Evolutionary conservation across 2,329 filamentous ascomycete species (phyloP).

Genomic region (Penicillium sp.): DNA sequence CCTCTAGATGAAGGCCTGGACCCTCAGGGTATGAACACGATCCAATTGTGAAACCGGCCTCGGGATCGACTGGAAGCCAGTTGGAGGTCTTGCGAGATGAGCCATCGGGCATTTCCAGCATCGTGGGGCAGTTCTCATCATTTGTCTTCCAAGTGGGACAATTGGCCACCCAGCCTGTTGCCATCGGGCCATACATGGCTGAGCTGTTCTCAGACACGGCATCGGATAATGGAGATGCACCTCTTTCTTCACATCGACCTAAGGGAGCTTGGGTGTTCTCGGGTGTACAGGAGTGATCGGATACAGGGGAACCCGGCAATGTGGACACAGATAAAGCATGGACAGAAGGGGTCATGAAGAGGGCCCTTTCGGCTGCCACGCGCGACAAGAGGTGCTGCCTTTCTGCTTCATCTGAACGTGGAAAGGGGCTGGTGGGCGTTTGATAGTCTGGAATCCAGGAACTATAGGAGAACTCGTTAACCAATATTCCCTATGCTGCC

Average conservation of each 20-base stretch:
- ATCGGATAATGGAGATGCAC: neutral
- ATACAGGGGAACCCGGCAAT: conserved; percentile 15
- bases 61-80: conserved; percentile 33
- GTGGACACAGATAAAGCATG: conserved; percentile 1
- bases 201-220: neutral
- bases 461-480: neutral
- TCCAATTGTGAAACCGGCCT: conserved; percentile 30
- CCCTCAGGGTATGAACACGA: neutral
- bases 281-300: conserved; percentile 25
- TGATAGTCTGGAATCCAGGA: neutral
- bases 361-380: conserved; percentile 17
- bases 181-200: neutral
- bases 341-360: conserved; percentile 16
- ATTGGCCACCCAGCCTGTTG: neutral
- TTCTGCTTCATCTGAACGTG: neutral
- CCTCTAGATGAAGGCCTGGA: neutral
- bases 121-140: conserved; percentile 19
- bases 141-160: conserved; percentile 1
- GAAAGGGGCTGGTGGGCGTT: neutral
- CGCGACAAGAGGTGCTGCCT: conserved; percentile 2
- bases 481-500: neutral
- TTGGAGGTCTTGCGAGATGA: conserved; percentile 31
- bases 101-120: conserved; percentile 36
- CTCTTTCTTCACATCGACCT: conserved; percentile 23
- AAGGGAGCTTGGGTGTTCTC: conserved; percentile 14